These are phyloP conservation scores for Quercus dentata DNA, from an alignment of 306 rosid species.

Conservation along the genomic window DNA sequence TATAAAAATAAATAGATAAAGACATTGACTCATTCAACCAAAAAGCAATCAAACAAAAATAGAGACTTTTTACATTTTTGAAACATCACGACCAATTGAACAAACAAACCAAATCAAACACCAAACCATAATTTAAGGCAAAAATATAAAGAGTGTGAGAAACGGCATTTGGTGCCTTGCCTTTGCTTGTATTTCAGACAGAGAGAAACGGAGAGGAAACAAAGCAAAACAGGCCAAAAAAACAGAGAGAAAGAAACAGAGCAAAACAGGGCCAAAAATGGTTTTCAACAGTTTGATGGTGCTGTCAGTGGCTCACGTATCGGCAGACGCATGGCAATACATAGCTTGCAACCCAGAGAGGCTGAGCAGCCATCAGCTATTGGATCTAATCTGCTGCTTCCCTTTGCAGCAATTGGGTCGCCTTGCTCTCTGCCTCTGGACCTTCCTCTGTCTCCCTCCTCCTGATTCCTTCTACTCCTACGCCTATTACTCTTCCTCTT, in stretches of 20 bases:
- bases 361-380: slow-evolving; percentile 44
- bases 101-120: not conserved
- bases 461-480: slow-evolving; percentile 39
- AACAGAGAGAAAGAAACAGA: not conserved
- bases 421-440: slow-evolving; percentile 62
- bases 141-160: not conserved
- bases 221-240: not conserved
- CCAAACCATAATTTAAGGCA: too few relatives aligned
- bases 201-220: not conserved
- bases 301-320: slow-evolving; percentile 60
- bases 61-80: not conserved
- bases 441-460: slow-evolving; percentile 66
- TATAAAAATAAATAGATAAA: too few relatives aligned
- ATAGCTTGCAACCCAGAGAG: slow-evolving; percentile 55
- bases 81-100: not conserved
- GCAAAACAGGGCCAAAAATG: slow-evolving; percentile 25
- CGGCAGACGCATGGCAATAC: slow-evolving; percentile 68
- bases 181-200: not conserved
- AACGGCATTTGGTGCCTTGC: not conserved
- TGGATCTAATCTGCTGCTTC: slow-evolving; percentile 58
- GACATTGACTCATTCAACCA: not conserved
- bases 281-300: slow-evolving; percentile 62
- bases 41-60: not conserved
- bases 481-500: slow-evolving; percentile 32
- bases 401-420: slow-evolving; percentile 78